phyloP scores from a whole-genome alignment of 2,329 filamentous ascomycete genomes.

The Pseudonectria foliicola region DNA sequence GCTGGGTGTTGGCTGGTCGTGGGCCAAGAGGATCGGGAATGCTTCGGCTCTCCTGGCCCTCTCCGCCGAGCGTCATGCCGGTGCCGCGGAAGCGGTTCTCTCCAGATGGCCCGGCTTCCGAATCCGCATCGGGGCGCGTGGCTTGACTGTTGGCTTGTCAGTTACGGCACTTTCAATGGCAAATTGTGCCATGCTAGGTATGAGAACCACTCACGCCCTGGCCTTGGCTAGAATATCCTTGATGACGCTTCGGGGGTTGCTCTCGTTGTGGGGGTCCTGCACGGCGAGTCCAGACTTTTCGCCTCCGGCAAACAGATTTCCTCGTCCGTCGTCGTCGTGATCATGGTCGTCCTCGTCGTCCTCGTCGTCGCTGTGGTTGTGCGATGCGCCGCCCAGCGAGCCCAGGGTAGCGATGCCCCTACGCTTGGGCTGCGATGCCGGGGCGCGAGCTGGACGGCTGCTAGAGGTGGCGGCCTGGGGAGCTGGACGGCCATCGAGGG shows the following conservation, averaged over 20 bases:
- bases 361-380: slow-evolving; percentile 47
- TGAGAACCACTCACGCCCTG: slow-evolving; percentile 42
- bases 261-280: slow-evolving; percentile 50
- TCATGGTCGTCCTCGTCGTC: slow-evolving; percentile 53
- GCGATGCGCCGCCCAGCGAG: slow-evolving; percentile 41
- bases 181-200: too few species aligned
- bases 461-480: slow-evolving; percentile 30
- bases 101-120: slow-evolving; percentile 44
- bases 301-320: slow-evolving; percentile 74
- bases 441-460: slow-evolving; percentile 29
- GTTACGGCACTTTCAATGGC: too few species aligned
- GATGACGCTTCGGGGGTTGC: slow-evolving; percentile 49
- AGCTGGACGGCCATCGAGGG: slow-evolving; percentile 55
- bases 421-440: slow-evolving; percentile 39
- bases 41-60: slow-evolving; percentile 61
- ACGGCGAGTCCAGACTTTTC: slow-evolving; percentile 73
- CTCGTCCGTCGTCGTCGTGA: slow-evolving; percentile 50
- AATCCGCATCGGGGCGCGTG: slow-evolving; percentile 44
- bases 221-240: slow-evolving; percentile 60
- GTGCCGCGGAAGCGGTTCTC: slow-evolving; percentile 57
- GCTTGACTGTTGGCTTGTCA: slow-evolving; percentile 44
- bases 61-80: slow-evolving; percentile 71
- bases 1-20: slow-evolving; percentile 28
- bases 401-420: slow-evolving; percentile 56
- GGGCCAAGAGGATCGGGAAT: slow-evolving; percentile 53